phyloP scores from a whole-genome alignment of 352 stramenopile genomes.

The Phytophthora capsici region DNA sequence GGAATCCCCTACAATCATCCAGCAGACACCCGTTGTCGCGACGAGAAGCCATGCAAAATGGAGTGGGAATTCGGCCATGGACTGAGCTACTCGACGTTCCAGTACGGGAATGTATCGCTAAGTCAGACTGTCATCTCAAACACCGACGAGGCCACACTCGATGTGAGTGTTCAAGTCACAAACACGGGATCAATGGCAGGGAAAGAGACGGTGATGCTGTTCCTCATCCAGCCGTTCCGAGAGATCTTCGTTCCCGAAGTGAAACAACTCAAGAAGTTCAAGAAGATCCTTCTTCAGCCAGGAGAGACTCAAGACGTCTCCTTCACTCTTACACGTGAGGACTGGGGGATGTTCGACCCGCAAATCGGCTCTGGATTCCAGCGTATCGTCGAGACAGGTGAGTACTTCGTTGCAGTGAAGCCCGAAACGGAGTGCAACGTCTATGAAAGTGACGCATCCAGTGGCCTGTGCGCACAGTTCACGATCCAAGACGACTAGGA shows the following conservation, averaged over 20 bases:
- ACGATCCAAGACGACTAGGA: slow-evolving; percentile 39
- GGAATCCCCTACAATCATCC: slow-evolving; percentile 80
- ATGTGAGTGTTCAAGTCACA: slow-evolving; percentile 63
- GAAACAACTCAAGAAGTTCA: slow-evolving; percentile 85
- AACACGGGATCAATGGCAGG: slow-evolving; percentile 66
- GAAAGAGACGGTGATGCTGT: slow-evolving; percentile 85
- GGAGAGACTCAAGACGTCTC: slow-evolving; percentile 44
- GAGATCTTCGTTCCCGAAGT: slow-evolving; percentile 69
- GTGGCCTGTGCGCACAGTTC: slow-evolving; percentile 56
- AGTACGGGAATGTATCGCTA: slow-evolving; percentile 52
- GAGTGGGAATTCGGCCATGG: slow-evolving; percentile 76
- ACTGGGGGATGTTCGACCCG: slow-evolving; percentile 68
- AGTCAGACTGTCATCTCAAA: slow-evolving; percentile 43
- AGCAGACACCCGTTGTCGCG: slow-evolving; percentile 51
- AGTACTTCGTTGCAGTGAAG: slow-evolving; percentile 74
- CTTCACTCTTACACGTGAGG: slow-evolving; percentile 50
- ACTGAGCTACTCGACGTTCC: slow-evolving; percentile 72
- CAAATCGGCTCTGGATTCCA: slow-evolving; percentile 66
- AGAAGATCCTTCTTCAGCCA: slow-evolving; percentile 68
- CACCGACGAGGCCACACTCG: slow-evolving; percentile 31
- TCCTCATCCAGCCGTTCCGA: slow-evolving; percentile 75
- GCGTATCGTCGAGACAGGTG: slow-evolving; percentile 57
- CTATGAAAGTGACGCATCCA: slow-evolving; percentile 40
- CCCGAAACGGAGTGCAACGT: slow-evolving; percentile 79
- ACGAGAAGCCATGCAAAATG: slow-evolving; percentile 47